Conservation (phyloP, 2,329 filamentous ascomycete genomes). For the Teratosphaeria epicoccoides region DNA sequence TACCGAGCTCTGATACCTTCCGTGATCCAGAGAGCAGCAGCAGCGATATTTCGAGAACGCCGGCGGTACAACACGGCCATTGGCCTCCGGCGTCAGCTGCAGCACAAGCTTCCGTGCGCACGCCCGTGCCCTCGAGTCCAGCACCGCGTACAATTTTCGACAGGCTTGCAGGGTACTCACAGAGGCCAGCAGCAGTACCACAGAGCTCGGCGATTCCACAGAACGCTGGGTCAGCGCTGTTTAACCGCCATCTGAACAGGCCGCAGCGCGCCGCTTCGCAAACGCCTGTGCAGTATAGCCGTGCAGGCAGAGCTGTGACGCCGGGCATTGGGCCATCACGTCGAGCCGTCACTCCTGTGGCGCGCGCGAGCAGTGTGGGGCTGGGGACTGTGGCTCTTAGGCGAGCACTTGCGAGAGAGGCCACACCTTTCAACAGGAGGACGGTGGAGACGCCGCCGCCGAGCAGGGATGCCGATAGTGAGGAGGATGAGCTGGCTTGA, state of each 20-base stretch:
- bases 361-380: background rate
- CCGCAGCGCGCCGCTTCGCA: background rate
- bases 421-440: background rate
- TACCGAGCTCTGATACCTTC: slow-evolving; percentile 1
- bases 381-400: background rate
- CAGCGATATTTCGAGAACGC: background rate
- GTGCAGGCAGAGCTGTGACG: background rate
- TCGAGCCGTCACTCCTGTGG: background rate
- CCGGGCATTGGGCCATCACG: background rate
- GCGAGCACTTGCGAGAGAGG: background rate
- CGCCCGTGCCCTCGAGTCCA: background rate
- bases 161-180: background rate
- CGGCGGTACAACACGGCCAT: background rate
- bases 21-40: slow-evolving; percentile 4
- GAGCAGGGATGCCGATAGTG: slow-evolving; percentile 2
- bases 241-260: background rate
- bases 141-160: background rate
- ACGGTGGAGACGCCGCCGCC: slow-evolving; percentile 1
- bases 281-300: background rate
- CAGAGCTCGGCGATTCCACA: background rate
- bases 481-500: slow-evolving; percentile 9
- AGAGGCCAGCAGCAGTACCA: background rate
- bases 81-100: background rate
- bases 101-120: background rate
- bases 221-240: background rate